Conservation (phyloP, 139 green algal species). For the Chlamydomonas schloesseri region DNA sequence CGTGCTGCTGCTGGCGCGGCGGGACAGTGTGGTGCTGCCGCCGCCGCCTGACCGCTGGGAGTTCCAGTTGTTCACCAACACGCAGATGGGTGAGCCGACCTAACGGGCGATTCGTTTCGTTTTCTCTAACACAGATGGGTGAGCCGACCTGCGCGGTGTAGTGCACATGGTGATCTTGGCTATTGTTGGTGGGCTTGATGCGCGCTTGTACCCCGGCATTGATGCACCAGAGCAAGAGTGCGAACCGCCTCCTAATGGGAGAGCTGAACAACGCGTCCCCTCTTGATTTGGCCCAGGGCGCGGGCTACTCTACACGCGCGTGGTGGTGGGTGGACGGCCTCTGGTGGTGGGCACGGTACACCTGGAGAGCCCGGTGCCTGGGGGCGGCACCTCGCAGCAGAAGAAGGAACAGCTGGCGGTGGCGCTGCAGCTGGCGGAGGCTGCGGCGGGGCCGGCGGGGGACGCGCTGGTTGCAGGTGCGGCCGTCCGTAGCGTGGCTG, state of each 20-base stretch:
- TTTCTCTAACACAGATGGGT: too few relatives aligned
- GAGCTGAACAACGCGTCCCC: not conserved
- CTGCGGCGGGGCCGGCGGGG: not conserved
- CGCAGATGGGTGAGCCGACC: slow-evolving; percentile 7
- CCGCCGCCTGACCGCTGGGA: not conserved
- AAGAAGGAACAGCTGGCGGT: slow-evolving; percentile 45
- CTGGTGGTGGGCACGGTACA: slow-evolving; percentile 67
- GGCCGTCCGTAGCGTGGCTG: not conserved
- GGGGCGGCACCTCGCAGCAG: slow-evolving; percentile 39
- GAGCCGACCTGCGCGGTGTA: too few relatives aligned
- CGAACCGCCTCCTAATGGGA: too few relatives aligned
- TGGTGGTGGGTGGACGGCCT: slow-evolving; percentile 5
- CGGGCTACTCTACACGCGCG: slow-evolving; percentile 32
- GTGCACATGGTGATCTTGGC: too few relatives aligned
- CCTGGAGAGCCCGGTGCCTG: slow-evolving; percentile 64
- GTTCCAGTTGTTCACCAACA: not conserved
- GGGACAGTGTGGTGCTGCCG: slow-evolving; percentile 31
- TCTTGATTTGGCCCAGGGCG: too few relatives aligned
- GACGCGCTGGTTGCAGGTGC: slow-evolving; percentile 2
- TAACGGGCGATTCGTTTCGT: not conserved
- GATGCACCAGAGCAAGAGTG: too few relatives aligned
- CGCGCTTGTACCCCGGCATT: too few relatives aligned
- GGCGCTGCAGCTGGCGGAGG: not conserved
- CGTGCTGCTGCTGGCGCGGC: slow-evolving; percentile 67
- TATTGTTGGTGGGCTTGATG: too few relatives aligned